Conservation (phyloP, 2,329 filamentous ascomycete species). For the Penicillium concentricum region DNA sequence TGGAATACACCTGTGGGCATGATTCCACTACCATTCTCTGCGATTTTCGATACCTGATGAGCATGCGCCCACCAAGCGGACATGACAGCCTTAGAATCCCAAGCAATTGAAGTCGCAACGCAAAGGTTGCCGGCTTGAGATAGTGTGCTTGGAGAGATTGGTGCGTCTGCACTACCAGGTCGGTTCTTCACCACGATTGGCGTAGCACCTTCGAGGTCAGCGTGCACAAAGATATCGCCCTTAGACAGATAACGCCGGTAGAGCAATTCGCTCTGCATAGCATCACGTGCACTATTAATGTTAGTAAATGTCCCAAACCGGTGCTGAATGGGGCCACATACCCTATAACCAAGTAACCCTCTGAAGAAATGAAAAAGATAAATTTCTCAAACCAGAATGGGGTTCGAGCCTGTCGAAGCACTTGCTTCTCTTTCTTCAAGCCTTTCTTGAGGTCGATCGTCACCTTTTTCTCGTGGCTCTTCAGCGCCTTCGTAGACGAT, state of each 20-base stretch:
- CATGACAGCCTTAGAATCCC: conserved; percentile 96
- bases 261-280: conserved; percentile 86
- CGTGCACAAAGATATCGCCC: conserved; percentile 89
- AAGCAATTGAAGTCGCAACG: conserved; percentile 82
- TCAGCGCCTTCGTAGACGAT: conserved; percentile 78
- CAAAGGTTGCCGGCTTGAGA: conserved; percentile 84
- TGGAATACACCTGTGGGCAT: conserved; percentile 75
- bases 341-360: conserved; percentile 88
- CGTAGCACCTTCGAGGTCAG: conserved; percentile 79
- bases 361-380: conserved; percentile 89
- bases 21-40: conserved; percentile 72
- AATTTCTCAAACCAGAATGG: conserved; percentile 98
- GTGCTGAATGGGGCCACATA: conserved; percentile 22
- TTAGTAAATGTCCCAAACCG: conserved; percentile 8
- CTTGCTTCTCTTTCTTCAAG: conserved; percentile 86
- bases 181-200: conserved; percentile 92
- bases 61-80: conserved; percentile 93
- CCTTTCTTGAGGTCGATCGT: conserved; percentile 79
- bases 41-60: conserved; percentile 85
- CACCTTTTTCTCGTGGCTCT: conserved; percentile 88
- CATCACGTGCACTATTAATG: conserved; percentile 66
- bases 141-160: conserved; percentile 86
- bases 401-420: conserved; percentile 77
- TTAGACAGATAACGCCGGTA: conserved; percentile 83
- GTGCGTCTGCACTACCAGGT: conserved; percentile 70